Conservation (phyloP, 495 filamentous ascomycete species). For the Tuber brumale region DNA sequence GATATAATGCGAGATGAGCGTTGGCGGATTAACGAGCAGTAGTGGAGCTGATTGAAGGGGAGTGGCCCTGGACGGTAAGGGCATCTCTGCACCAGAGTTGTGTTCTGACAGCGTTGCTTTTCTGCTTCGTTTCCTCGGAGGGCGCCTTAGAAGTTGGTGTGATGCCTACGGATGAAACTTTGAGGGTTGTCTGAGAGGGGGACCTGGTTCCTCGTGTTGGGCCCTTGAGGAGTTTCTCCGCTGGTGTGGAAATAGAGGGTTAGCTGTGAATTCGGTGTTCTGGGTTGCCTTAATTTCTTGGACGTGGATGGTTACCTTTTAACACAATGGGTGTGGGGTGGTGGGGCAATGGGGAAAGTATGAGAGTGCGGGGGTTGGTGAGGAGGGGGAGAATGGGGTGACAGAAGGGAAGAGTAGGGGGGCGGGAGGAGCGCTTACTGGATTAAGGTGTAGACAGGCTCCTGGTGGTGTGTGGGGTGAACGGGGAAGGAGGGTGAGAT, state of each 20-base stretch:
- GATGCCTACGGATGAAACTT: background rate
- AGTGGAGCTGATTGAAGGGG: background rate
- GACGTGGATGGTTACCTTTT: background rate
- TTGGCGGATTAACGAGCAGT: background rate
- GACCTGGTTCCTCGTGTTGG: background rate
- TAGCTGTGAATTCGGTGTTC: background rate
- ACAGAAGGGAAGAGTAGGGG: background rate
- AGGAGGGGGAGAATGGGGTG: background rate
- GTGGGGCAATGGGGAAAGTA: background rate
- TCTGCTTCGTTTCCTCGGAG: background rate
- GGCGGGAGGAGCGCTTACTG: background rate
- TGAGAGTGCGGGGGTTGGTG: background rate
- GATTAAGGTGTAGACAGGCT: background rate
- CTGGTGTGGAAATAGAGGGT: background rate
- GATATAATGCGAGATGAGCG: background rate
- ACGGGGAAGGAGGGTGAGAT: background rate
- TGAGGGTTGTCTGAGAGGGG: background rate
- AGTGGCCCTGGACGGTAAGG: background rate
- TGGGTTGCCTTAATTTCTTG: background rate
- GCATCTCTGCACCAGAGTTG: background rate
- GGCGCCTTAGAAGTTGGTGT: background rate
- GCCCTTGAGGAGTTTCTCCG: background rate
- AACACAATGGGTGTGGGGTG: background rate
- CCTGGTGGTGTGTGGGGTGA: background rate
- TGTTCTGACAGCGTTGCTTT: background rate